Evolutionary conservation across 768 basidiomycete genomes (phyloP).

Genomic region (Kwoniella sp.): DNA sequence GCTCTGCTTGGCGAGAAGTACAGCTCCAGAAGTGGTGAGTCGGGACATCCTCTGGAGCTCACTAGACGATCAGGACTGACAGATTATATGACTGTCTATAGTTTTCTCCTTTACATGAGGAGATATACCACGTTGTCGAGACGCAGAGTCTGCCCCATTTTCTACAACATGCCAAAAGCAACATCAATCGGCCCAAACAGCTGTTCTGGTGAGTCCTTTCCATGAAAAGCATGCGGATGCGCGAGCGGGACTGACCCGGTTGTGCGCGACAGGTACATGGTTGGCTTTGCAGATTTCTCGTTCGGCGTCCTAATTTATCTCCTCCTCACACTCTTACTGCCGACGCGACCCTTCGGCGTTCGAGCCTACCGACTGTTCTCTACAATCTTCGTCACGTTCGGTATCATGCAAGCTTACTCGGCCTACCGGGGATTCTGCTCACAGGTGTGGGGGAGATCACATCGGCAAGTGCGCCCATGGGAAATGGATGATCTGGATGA

Average conservation of each 20-base stretch:
- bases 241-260: not conserved
- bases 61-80: not conserved
- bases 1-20: conserved; percentile 38
- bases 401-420: conserved; percentile 45
- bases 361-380: conserved; percentile 41
- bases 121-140: conserved; percentile 46
- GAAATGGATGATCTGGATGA: conserved; percentile 44
- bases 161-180: conserved; percentile 37
- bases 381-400: conserved; percentile 43
- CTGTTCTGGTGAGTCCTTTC: conserved; percentile 43
- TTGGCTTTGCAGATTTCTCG: conserved; percentile 39
- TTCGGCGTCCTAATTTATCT: conserved; percentile 38
- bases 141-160: conserved; percentile 48
- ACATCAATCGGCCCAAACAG: conserved; percentile 49
- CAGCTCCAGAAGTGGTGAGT: conserved; percentile 50
- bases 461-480: conserved; percentile 48
- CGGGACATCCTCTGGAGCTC: no score
- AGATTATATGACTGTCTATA: conserved; percentile 5
- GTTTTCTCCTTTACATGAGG: conserved; percentile 51
- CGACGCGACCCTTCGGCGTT: conserved; percentile 28
- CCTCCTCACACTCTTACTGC: conserved; percentile 40
- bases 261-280: conserved; percentile 36
- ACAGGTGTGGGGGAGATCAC: conserved; percentile 44
- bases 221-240: not conserved
- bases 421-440: conserved; percentile 49